Percentiles rank a stretch among this genome's conserved stretches.
phyloP scores from a whole-genome alignment of 257 asterid genomes.

The Nicotiana benthamiana region DNA sequence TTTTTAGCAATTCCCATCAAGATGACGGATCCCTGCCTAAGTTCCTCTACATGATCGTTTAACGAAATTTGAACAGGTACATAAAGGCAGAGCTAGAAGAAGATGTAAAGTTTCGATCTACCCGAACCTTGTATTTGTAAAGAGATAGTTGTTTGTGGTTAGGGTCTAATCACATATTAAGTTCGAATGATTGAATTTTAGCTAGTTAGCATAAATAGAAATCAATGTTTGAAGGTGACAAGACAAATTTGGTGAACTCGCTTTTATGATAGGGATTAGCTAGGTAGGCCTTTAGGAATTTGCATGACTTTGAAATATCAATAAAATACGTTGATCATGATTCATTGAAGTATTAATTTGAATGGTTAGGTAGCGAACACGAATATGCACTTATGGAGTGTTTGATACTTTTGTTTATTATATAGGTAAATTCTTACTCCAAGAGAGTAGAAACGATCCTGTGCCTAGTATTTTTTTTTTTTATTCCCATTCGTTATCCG shows the following conservation, averaged over 20 bases:
- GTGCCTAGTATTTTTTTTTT: too few relatives aligned
- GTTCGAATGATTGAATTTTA: not conserved
- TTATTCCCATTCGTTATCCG: too few relatives aligned
- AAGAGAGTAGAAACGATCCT: not conserved
- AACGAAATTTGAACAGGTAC: too few relatives aligned
- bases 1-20: too few relatives aligned
- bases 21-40: too few relatives aligned
- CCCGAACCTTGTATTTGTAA: too few relatives aligned
- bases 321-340: not conserved
- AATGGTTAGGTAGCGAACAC: not conserved
- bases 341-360: not conserved
- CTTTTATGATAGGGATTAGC: not conserved
- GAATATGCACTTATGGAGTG: not conserved
- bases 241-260: not conserved
- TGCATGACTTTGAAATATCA: not conserved
- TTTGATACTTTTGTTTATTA: not conserved
- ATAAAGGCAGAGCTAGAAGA: too few relatives aligned
- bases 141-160: not conserved
- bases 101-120: too few relatives aligned
- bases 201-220: not conserved
- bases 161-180: not conserved
- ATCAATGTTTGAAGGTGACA: not conserved
- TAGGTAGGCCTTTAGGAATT: not conserved
- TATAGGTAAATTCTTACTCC: not conserved
- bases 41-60: too few relatives aligned